Conservation (phyloP, 2,329 filamentous ascomycete genomes). For the Xylaria sp. region DNA sequence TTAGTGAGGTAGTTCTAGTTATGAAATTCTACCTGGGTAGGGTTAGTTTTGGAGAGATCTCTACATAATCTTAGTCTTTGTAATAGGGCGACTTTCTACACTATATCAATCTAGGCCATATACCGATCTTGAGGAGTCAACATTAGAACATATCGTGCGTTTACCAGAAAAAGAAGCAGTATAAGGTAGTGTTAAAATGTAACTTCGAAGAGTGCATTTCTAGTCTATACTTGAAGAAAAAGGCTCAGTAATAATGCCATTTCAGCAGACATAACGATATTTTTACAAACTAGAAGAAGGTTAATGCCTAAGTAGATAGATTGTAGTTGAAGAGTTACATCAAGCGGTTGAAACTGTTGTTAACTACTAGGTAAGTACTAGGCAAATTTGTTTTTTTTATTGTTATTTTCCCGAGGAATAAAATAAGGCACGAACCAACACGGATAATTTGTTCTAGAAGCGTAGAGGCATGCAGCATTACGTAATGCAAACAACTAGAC, state of each 20-base stretch:
- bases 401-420: too few species aligned
- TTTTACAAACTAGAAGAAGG: too few species aligned
- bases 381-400: too few species aligned
- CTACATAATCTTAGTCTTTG: not conserved
- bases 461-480: not conserved
- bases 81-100: too few species aligned
- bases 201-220: too few species aligned
- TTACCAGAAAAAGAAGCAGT: not conserved
- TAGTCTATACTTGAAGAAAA: too few species aligned
- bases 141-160: not conserved
- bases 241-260: too few species aligned
- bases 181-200: not conserved
- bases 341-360: too few species aligned
- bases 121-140: not conserved
- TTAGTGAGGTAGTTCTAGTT: not conserved
- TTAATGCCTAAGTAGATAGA: not conserved
- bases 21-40: not conserved
- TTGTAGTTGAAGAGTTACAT: too few species aligned
- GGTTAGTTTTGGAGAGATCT: not conserved
- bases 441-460: not conserved
- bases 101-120: not conserved
- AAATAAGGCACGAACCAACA: not conserved
- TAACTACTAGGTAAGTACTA: too few species aligned
- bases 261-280: too few species aligned
- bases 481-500: too few species aligned